Base-by-base conservation (phyloP, 176 grass and related monocot genomes). In the Oryza officinalis region DNA sequence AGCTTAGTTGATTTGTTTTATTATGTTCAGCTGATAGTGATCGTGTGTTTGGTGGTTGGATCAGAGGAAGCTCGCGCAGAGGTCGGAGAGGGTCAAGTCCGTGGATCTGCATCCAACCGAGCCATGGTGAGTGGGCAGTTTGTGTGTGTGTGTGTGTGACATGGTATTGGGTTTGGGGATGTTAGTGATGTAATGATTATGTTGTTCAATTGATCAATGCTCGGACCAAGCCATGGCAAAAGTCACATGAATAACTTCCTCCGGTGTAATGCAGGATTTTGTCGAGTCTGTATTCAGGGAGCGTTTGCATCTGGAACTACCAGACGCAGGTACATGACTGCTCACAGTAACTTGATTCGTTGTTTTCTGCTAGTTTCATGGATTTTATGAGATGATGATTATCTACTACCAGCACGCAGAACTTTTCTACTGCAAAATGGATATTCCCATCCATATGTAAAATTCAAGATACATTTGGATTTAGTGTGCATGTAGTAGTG, bases 61-160 rank as follows among this genome's bases (percentile, higher is more conserved):
- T 92, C 96, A 98, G 96, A 92, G 96, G 86, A 98, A 98, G 87
- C 90, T 98, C 80, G 89, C 96, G 11, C 96, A 98, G 87, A 92
- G 96, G 80, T 98, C 96, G 4, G 96, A 98, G 83, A 90, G 96
- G 81, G 96, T 98, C 15, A 98, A 98, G 84, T 98, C 96, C 20
- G 96, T 93, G 80, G 96, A 98, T 98, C 91, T 98, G 65, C 96
- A 98, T 75, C 96, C 96, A 31, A 92, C 93, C 0, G 96, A 98
- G 77, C 96, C 96, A 98, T 98, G 96, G 96, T 98, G 76, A 90
- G 78, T 72, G 65, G 0, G 75, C n/a, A 66, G 75, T 81, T 31
- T 63, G 43, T 66, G 61, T 76, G 57, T 61, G 18, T 63, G 43
- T 66, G 61, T 76, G 57, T 61, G 18, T 57, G 9, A 69, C 52